A percentile compares a stretch with the other conserved stretches of the same genome.
phyloP scores from a whole-genome alignment of 2,329 filamentous ascomycete species.

The Mariannaea elegans region DNA sequence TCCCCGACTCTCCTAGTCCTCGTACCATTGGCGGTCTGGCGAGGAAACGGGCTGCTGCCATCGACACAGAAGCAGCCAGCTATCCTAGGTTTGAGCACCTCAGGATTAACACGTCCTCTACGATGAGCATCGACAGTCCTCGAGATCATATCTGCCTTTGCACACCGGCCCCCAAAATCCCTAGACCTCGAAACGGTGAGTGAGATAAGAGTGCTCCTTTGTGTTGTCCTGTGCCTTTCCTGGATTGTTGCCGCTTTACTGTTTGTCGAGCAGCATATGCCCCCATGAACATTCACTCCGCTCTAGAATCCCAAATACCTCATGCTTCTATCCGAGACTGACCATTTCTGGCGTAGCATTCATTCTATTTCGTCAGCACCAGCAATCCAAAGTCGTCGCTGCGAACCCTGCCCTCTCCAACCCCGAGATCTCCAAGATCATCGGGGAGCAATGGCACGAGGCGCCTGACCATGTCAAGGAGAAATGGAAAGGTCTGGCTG shows the following conservation, averaged over 20 bases:
- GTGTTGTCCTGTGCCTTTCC: slow-evolving; percentile 20
- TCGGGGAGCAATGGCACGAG: slow-evolving; percentile 89
- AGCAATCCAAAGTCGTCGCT: slow-evolving; percentile 82
- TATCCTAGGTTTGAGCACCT: slow-evolving; percentile 44
- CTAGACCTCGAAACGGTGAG: slow-evolving; percentile 68
- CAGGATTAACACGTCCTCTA: slow-evolving; percentile 40
- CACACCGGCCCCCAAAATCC: slow-evolving; percentile 65
- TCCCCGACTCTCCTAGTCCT: slow-evolving; percentile 39
- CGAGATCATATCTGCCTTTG: slow-evolving; percentile 64
- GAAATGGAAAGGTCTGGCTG: slow-evolving; percentile 88
- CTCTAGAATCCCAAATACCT: background rate
- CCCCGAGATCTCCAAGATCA: slow-evolving; percentile 96
- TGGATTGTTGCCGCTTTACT: background rate
- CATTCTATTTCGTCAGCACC: slow-evolving; percentile 94
- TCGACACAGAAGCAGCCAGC: slow-evolving; percentile 56
- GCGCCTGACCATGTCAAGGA: slow-evolving; percentile 79
- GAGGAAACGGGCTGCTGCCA: slow-evolving; percentile 57
- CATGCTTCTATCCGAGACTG: slow-evolving; percentile 26
- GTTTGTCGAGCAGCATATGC: background rate
- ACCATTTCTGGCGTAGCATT: slow-evolving; percentile 72
- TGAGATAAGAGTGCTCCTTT: slow-evolving; percentile 25
- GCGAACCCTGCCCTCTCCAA: slow-evolving; percentile 91
- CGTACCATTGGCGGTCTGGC: slow-evolving; percentile 30
- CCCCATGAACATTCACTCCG: background rate
- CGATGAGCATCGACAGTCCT: slow-evolving; percentile 42